Conservation (phyloP, 768 basidiomycete species). For the Tricholoma flavovirens region DNA sequence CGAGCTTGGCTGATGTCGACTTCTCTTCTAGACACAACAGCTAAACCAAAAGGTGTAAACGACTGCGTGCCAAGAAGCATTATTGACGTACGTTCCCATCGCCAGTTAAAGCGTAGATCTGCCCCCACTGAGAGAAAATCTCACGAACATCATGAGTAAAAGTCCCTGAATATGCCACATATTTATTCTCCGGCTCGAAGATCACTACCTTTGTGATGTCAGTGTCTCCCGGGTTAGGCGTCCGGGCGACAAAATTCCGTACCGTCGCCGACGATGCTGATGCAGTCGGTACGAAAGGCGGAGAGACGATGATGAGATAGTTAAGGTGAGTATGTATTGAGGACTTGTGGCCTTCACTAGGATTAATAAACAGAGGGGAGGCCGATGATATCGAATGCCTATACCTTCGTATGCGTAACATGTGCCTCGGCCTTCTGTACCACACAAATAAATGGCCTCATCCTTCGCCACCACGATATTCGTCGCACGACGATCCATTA, state of each 20-base stretch:
- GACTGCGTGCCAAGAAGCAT: not conserved
- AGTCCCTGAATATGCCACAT: slow-evolving; percentile 77
- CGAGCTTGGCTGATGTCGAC: slow-evolving; percentile 78
- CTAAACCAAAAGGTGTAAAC: slow-evolving; percentile 26
- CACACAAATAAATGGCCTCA: slow-evolving; percentile 87
- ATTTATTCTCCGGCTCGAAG: slow-evolving; percentile 89
- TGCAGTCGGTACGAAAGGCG: slow-evolving; percentile 67
- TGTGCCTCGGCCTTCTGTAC: slow-evolving; percentile 72
- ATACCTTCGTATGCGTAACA: slow-evolving; percentile 92
- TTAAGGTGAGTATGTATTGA: slow-evolving; percentile 73
- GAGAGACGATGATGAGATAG: slow-evolving; percentile 87
- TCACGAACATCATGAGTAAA: slow-evolving; percentile 82
- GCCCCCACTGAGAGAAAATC: slow-evolving; percentile 76
- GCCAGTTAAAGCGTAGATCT: slow-evolving; percentile 72
- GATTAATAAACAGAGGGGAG: not conserved
- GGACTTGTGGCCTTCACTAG: slow-evolving; percentile 57
- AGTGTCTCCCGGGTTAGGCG: slow-evolving; percentile 35
- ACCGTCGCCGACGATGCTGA: slow-evolving; percentile 68
- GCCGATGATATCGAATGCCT: not conserved
- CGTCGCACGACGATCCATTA: slow-evolving; percentile 65
- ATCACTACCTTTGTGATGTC: slow-evolving; percentile 80
- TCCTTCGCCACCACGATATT: slow-evolving; percentile 85
- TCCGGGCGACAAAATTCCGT: slow-evolving; percentile 61
- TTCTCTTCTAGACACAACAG: slow-evolving; percentile 69
- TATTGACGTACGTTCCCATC: slow-evolving; percentile 60